Conservation (phyloP, 2,329 filamentous ascomycete genomes). For the Pseudogymnoascus sp. region DNA sequence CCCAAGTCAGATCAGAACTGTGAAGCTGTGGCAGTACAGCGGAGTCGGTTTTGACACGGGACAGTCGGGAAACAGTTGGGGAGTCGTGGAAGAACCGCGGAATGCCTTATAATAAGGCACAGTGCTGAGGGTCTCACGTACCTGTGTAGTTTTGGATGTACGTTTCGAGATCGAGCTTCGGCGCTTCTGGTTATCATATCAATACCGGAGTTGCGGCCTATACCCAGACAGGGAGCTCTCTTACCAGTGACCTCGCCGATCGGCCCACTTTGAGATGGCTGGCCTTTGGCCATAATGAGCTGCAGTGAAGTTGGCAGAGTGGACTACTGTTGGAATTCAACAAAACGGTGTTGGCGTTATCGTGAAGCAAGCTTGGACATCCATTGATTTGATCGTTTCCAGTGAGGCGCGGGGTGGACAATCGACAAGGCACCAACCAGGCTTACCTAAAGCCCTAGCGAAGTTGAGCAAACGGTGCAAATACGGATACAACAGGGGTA, state of each 20-base stretch:
- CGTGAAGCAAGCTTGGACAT: neutral
- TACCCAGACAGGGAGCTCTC: neutral
- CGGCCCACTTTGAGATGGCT: neutral
- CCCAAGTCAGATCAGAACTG: conserved; percentile 9
- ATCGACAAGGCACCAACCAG: conserved; percentile 5
- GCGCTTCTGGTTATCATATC: conserved; percentile 46
- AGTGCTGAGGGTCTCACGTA: conserved; percentile 31
- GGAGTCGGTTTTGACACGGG: neutral
- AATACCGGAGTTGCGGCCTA: neutral
- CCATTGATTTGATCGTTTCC: neutral
- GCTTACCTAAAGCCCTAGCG: conserved; percentile 9
- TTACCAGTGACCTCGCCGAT: conserved; percentile 7
- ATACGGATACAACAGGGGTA: conserved; percentile 3
- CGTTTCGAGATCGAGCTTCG: conserved; percentile 83
- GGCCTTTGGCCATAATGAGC: conserved; percentile 3
- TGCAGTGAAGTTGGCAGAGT: neutral
- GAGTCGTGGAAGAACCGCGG: neutral
- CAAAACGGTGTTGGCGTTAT: neutral
- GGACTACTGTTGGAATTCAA: neutral
- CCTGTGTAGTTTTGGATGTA: conserved; percentile 87
- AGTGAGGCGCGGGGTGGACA: neutral
- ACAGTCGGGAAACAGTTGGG: neutral
- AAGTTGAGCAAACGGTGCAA: conserved; percentile 2
- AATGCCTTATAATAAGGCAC: neutral
- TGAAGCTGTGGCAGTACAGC: neutral